phyloP scores from a whole-genome alignment of 345 rosid species.

The Pistacia atlantica region DNA sequence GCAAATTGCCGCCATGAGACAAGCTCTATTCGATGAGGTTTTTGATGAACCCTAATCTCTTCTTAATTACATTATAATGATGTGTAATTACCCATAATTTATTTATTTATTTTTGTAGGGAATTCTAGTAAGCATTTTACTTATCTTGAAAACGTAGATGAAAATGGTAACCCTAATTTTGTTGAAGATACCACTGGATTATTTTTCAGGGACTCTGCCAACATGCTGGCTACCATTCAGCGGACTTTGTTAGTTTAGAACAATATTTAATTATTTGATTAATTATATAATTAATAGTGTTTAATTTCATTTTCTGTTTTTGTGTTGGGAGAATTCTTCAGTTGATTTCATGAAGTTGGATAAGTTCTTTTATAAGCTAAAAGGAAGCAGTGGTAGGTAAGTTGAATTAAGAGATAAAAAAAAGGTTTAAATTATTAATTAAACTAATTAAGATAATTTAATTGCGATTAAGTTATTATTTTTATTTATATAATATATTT shows the following conservation, averaged over 20 bases:
- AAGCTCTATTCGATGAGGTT: not conserved
- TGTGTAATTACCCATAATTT: too few relatives aligned
- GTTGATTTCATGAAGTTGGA: conserved; percentile 1
- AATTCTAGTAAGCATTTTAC: not conserved
- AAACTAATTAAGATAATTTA: not conserved
- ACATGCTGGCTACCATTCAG: not conserved
- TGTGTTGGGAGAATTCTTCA: not conserved
- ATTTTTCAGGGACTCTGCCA: not conserved
- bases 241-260: not conserved
- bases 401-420: too few relatives aligned
- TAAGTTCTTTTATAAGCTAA: not conserved
- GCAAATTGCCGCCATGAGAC: not conserved
- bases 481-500: not conserved
- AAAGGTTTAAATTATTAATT: not conserved
- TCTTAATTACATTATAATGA: too few relatives aligned
- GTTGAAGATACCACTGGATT: not conserved
- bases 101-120: not conserved
- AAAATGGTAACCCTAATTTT: not conserved
- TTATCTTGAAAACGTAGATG: not conserved
- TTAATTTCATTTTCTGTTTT: not conserved
- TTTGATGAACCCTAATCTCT: too few relatives aligned
- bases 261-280: not conserved
- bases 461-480: not conserved
- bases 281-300: not conserved
- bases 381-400: not conserved